Evolutionary conservation across 495 filamentous ascomycete genomes (phyloP), one percentile per base, ranked within the genome.

Genomic region (Margaritispora aquatica): DNA sequence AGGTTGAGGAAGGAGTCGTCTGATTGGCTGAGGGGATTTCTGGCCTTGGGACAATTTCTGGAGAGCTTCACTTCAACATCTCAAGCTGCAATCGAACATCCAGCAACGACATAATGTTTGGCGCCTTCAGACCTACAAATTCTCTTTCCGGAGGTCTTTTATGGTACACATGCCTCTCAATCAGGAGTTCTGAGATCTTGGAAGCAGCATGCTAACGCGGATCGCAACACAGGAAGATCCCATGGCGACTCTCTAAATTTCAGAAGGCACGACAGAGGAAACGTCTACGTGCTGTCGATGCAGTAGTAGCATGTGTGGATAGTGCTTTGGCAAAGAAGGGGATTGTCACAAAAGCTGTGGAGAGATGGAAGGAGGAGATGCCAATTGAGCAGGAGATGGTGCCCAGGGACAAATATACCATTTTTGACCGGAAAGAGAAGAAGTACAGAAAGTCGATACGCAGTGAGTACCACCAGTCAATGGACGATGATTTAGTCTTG

Each of bases 361-460:
- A 92, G 72, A 77, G 84, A 63, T 98, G 94, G 94, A 96, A 90
- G 74, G 77, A 75, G 54, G 90, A 96, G 74, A 98, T 98, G 94
- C 94, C 94, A 21, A 88, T 83, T 26, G 94, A 98, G 81, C 82
- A 84, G 71, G 91, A 97, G 79, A 98, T 98, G 94, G 71, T 95
- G 70, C 86, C 94, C 47, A 88, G 84, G 73, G 94, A 98, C 74
- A 98, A 98, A 73, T 98, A 98, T 76, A 96, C 92, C 21, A 86
- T 98, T 61, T 98, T 97, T 75, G 92, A 95, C 74, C 85, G 92
- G 64, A 97, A 96, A 73, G 92, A 87, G 78, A 96, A 89, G 84
- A 84, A 78, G 62, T 98, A 98, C 74, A 80, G 94, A 70, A 98
- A 98, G 83, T 86, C 88, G 19, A 90, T 97, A 68, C 94, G 96